Conservation (phyloP, 495 filamentous ascomycete species). For the Aspergillus cristatus region DNA sequence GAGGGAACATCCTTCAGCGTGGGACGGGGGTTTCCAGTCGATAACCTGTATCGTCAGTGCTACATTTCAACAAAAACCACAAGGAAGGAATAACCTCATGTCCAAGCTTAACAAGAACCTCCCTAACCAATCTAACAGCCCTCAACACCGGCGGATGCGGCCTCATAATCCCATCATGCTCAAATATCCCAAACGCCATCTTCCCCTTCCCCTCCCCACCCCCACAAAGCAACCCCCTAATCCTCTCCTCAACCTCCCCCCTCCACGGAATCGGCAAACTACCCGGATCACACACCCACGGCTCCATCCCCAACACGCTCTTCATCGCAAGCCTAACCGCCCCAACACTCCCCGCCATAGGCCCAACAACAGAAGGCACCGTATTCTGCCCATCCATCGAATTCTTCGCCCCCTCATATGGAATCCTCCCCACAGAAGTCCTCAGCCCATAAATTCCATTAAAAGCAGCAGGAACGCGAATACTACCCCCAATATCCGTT, state of each 20-base stretch:
- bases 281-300: constrained; percentile 58
- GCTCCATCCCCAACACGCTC: constrained; percentile 42
- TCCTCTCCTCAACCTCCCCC: constrained; percentile 36
- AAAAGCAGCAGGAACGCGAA: constrained; percentile 58
- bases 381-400: constrained; percentile 52
- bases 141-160: constrained; percentile 47
- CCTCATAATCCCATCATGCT: constrained; percentile 37
- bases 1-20: constrained; percentile 23
- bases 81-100: constrained; percentile 32
- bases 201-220: too few relatives aligned
- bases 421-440: constrained; percentile 36
- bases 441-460: constrained; percentile 51
- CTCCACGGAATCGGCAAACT: constrained; percentile 56
- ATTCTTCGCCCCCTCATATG: constrained; percentile 35
- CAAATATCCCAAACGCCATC: constrained; percentile 46
- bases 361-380: constrained; percentile 50
- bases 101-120: constrained; percentile 41
- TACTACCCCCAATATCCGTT: constrained; percentile 65
- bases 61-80: background rate
- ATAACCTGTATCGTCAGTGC: constrained; percentile 30
- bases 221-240: constrained; percentile 37
- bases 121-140: constrained; percentile 43
- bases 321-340: constrained; percentile 47
- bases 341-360: constrained; percentile 39
- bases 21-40: constrained; percentile 49